Evolutionary conservation across 768 basidiomycete species (phyloP).

Genomic region (Russula olivacea): DNA sequence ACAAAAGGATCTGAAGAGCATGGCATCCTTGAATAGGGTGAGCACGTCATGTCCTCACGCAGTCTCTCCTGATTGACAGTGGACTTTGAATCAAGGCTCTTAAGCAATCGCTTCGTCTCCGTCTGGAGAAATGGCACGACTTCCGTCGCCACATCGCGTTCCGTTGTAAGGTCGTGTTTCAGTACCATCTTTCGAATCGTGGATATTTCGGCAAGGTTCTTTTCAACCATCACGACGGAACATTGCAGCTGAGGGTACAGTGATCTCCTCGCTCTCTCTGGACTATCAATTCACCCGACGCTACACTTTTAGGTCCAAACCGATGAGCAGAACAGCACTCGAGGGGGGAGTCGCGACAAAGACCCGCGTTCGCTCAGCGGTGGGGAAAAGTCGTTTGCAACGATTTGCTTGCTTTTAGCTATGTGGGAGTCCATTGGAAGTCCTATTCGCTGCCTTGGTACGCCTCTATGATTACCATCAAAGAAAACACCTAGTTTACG

Average conservation of each 20-base stretch:
- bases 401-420: constrained; percentile 87
- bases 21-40: constrained; percentile 63
- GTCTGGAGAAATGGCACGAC: constrained; percentile 74
- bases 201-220: constrained; percentile 86
- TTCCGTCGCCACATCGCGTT: constrained; percentile 87
- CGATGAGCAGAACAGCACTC: constrained; percentile 65
- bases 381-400: constrained; percentile 96
- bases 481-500: constrained; percentile 1
- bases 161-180: constrained; percentile 78
- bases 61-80: background rate
- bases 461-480: constrained; percentile 23
- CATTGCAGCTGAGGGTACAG: constrained; percentile 56
- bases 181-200: constrained; percentile 74
- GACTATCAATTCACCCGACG: background rate
- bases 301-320: constrained; percentile 58
- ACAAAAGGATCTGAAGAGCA: constrained; percentile 55
- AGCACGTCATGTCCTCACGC: constrained; percentile 13
- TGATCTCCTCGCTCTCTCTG: background rate
- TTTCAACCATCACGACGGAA: constrained; percentile 70
- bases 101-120: constrained; percentile 54
- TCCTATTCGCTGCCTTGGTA: constrained; percentile 87
- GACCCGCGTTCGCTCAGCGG: constrained; percentile 84
- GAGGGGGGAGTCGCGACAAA: constrained; percentile 56
- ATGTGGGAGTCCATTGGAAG: constrained; percentile 96
- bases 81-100: constrained; percentile 45